phyloP scores from a whole-genome alignment of 495 filamentous ascomycete species.

The Aspergillus carlsbadensis region DNA sequence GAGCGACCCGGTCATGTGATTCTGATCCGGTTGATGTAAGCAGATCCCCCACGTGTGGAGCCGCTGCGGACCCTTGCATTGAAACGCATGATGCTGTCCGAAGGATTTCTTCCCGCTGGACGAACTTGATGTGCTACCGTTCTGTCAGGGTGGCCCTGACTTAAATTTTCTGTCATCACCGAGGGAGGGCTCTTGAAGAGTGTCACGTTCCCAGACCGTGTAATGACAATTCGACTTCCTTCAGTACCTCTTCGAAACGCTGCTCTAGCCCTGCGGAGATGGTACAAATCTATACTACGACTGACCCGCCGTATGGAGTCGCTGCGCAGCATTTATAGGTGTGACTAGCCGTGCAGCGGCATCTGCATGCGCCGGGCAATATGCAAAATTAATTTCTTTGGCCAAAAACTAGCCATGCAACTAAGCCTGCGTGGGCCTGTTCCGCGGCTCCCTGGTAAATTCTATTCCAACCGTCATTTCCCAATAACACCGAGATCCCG shows the following conservation, averaged over 20 bases:
- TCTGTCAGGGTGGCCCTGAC: no score
- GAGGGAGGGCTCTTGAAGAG: no score
- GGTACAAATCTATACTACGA: no score
- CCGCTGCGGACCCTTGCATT: neutral
- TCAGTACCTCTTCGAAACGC: no score
- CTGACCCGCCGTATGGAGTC: no score
- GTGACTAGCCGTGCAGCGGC: neutral
- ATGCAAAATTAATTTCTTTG: neutral
- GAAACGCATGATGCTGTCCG: neutral
- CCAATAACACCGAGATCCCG: neutral
- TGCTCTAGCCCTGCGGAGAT: no score
- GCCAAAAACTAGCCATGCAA: slow-evolving; percentile 5
- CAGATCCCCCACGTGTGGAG: slow-evolving; percentile 2
- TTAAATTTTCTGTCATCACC: no score
- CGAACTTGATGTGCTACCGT: no score
- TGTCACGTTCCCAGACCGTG: no score
- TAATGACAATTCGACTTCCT: no score
- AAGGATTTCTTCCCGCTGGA: neutral
- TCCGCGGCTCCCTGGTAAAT: neutral
- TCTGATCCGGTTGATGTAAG: slow-evolving; percentile 7
- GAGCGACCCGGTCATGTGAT: slow-evolving; percentile 12
- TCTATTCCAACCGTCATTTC: neutral
- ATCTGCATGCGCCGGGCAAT: neutral
- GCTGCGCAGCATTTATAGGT: neutral
- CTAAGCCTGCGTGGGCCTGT: slow-evolving; percentile 4